Evolutionary conservation across 176 grass and related monocot genomes (phyloP), one percentile per base, ranked within the genome.

Genomic region (Musa itinerans): DNA sequence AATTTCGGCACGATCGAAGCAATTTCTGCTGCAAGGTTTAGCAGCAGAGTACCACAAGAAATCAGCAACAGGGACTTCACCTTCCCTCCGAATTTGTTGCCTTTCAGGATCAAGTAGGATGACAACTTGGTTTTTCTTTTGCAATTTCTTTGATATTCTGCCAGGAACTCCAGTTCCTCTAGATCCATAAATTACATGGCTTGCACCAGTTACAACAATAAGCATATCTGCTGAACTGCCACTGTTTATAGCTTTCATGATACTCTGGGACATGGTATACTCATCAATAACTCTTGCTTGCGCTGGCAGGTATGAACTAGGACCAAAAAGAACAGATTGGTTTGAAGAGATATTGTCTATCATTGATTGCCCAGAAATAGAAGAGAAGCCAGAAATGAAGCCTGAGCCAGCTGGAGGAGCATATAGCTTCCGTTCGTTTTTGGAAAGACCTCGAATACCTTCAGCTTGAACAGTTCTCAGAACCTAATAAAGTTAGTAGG

Each of bases 1-100:
- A 53, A 99, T 99, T 83, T 99, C 95, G 77, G 90, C 95, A 81
- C 88, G 90, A 84, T 99, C 95, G 69, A 99, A 99, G 78, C 95
- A 99, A 91, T 99, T 99, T 85, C 90, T 65, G 71, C 76, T 94
- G 81, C 95, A 99, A 81, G 88, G 83, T 76, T 94, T 99, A 65
- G 88, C 88, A 83, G 95, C 95, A 69, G 95, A 91, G 68, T 99
- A 99, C 90, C 95, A 99, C 54, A 99, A 78, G 78, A 99, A 84
- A 89, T 99, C 95, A 75, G 88, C 90, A 63, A 91, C 73, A 52
- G 95, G 90, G 17, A 94, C 91, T 90, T 99, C 95, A 85, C 95
- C 90, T 80, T 94, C 90, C 79, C 84, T 89, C 71, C 90, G 89
- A 84, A 99, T 99, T 75, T 83, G 81, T 75, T 99, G 95, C 72